phyloP scores from a whole-genome alignment of 768 basidiomycete genomes.

The Hypholoma fasciculare region DNA sequence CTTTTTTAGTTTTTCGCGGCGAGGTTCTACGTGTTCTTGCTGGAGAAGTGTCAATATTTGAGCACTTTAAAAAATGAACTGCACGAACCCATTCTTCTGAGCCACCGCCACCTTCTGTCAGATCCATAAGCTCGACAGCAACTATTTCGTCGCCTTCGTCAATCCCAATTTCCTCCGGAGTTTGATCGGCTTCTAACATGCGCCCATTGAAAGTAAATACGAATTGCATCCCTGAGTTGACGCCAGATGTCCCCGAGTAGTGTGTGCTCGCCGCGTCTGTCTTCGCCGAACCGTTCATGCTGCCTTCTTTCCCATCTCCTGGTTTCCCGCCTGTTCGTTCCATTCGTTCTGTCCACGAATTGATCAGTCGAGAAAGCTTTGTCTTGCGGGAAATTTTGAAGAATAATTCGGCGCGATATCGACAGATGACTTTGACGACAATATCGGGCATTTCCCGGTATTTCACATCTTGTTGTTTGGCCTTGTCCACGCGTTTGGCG shows the following conservation, averaged over 20 bases:
- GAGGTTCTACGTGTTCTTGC: constrained; percentile 67
- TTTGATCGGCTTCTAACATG: constrained; percentile 76
- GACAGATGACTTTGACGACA: constrained; percentile 85
- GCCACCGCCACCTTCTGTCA: constrained; percentile 67
- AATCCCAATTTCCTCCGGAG: constrained; percentile 84
- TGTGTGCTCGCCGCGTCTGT: constrained; percentile 49
- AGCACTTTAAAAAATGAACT: background rate
- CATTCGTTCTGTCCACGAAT: constrained; percentile 90
- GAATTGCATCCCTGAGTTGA: constrained; percentile 64
- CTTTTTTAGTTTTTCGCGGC: constrained; percentile 73
- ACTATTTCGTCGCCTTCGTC: constrained; percentile 89
- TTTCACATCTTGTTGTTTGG: constrained; percentile 76
- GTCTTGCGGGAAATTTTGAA: constrained; percentile 94
- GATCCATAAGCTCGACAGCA: constrained; percentile 88
- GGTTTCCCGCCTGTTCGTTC: constrained; percentile 56
- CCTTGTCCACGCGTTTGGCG: constrained; percentile 77
- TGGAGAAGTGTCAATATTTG: constrained; percentile 23
- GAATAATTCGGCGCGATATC: constrained; percentile 87
- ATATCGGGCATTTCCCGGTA: constrained; percentile 89
- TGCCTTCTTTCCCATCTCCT: constrained; percentile 30
- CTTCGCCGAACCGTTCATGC: constrained; percentile 52
- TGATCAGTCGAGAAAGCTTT: constrained; percentile 79
- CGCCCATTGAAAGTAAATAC: constrained; percentile 84
- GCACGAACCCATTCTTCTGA: constrained; percentile 62
- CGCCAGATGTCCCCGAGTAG: constrained; percentile 36